Conservation (phyloP, 768 basidiomycete genomes). For the Trametes sanguinea region DNA sequence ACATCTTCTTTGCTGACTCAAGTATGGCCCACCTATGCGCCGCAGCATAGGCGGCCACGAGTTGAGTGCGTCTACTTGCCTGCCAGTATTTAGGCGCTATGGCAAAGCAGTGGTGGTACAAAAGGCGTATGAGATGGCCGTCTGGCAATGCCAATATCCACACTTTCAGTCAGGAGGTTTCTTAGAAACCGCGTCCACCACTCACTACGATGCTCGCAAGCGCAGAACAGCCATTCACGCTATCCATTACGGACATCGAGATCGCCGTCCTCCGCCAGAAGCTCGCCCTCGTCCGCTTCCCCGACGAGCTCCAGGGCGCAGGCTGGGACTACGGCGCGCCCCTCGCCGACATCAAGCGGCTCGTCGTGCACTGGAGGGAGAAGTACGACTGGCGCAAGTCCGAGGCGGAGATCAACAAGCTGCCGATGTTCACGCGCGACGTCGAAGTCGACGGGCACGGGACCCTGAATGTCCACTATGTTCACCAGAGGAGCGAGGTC, state of each 20-base stretch:
- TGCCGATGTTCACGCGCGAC: slow-evolving; percentile 56
- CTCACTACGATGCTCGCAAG: not conserved
- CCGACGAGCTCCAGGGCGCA: slow-evolving; percentile 27
- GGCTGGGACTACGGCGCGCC: slow-evolving; percentile 39
- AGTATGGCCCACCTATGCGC: too few relatives aligned
- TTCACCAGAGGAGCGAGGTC: slow-evolving; percentile 52
- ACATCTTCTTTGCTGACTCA: too few relatives aligned
- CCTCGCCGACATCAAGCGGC: slow-evolving; percentile 47
- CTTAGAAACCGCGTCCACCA: too few relatives aligned
- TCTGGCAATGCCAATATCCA: too few relatives aligned
- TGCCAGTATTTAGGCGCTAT: too few relatives aligned
- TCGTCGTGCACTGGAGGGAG: slow-evolving; percentile 50
- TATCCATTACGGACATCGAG: slow-evolving; percentile 24
- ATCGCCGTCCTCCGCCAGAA: slow-evolving; percentile 23
- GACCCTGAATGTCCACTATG: slow-evolving; percentile 53
- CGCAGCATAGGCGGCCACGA: too few relatives aligned
- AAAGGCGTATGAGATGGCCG: too few relatives aligned
- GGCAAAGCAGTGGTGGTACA: too few relatives aligned
- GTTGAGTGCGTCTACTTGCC: too few relatives aligned
- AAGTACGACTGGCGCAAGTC: slow-evolving; percentile 57
- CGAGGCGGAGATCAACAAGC: slow-evolving; percentile 50
- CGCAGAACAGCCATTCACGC: slow-evolving; percentile 25
- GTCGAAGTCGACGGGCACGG: slow-evolving; percentile 50
- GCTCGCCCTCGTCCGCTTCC: slow-evolving; percentile 27
- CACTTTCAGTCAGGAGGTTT: too few relatives aligned